A percentile compares a stretch with the other conserved stretches of the same genome.
phyloP scores from a whole-genome alignment of 192 early-diverging fungal genomes.

The Phlyctochytrium planicorne region DNA sequence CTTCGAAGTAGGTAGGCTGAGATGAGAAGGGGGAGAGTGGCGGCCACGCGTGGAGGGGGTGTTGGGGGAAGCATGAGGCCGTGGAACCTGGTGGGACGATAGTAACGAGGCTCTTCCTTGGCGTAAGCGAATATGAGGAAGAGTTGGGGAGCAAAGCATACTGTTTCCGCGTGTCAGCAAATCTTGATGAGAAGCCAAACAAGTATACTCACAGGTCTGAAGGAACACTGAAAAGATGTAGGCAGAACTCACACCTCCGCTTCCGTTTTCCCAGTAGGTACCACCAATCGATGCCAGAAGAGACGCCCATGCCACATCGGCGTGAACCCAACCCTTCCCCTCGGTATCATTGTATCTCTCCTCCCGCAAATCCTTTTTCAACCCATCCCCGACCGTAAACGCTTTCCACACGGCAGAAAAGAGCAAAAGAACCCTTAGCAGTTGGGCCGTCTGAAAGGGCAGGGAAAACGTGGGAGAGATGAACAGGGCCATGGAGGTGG shows the following conservation, averaged over 20 bases:
- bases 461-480: too few species aligned
- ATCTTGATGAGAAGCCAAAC: not conserved
- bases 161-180: conserved; percentile 6
- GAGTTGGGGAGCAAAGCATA: not conserved
- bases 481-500: not conserved
- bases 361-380: not conserved
- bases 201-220: conserved; percentile 7
- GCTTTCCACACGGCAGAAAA: not conserved
- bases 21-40: not conserved
- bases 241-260: not conserved
- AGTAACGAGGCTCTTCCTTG: not conserved
- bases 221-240: not conserved
- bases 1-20: not conserved
- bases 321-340: not conserved
- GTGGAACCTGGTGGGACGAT: conserved; percentile 1
- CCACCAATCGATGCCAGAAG: not conserved
- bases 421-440: not conserved
- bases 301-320: not conserved
- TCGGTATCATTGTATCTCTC: not conserved
- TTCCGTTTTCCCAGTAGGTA: not conserved
- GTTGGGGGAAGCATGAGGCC: conserved; percentile 3
- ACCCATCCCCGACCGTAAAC: not conserved
- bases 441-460: too few species aligned
- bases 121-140: not conserved
- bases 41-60: not conserved